These are phyloP conservation scores for Niveomyces coronatus DNA, from an alignment of 2,329 filamentous ascomycete genomes.

Conservation along the genomic window DNA sequence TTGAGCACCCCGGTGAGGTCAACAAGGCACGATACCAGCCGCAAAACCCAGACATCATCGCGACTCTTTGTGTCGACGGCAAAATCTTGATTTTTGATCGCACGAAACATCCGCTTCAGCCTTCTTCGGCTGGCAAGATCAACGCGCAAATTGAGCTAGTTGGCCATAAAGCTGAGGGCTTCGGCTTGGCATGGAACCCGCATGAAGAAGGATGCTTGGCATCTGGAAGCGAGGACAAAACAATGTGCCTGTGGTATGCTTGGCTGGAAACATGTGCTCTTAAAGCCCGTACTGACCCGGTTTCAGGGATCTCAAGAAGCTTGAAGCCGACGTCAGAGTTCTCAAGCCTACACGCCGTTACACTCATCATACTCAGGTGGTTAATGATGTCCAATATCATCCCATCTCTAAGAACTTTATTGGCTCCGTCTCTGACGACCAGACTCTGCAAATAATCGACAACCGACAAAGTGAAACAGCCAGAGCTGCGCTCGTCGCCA, in stretches of 20 bases:
- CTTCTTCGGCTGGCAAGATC: constrained; percentile 51
- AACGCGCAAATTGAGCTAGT: constrained; percentile 76
- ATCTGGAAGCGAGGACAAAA: constrained; percentile 85
- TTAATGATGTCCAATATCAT: constrained; percentile 96
- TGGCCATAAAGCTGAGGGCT: constrained; percentile 83
- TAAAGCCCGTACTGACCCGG: constrained; percentile 11
- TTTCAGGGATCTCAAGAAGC: constrained; percentile 66
- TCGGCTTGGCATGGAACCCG: constrained; percentile 87
- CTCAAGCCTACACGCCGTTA: constrained; percentile 66
- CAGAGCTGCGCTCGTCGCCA: constrained; percentile 57
- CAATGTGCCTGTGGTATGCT: constrained; percentile 80
- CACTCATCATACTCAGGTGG: constrained; percentile 78
- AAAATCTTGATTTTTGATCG: constrained; percentile 90
- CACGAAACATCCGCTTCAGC: constrained; percentile 78
- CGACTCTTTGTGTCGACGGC: constrained; percentile 81
- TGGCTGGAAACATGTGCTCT: neutral
- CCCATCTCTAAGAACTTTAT: constrained; percentile 76
- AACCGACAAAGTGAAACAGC: constrained; percentile 58
- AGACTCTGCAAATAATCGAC: constrained; percentile 87
- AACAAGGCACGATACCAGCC: constrained; percentile 98
- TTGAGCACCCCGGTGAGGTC: constrained; percentile 91
- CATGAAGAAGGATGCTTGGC: constrained; percentile 71
- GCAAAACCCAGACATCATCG: constrained; percentile 93
- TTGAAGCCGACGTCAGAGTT: constrained; percentile 57
- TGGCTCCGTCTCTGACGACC: constrained; percentile 89